Evolutionary conservation across 1,284 basidiomycete genomes (phyloP).

Genomic region (Chiua sp.): DNA sequence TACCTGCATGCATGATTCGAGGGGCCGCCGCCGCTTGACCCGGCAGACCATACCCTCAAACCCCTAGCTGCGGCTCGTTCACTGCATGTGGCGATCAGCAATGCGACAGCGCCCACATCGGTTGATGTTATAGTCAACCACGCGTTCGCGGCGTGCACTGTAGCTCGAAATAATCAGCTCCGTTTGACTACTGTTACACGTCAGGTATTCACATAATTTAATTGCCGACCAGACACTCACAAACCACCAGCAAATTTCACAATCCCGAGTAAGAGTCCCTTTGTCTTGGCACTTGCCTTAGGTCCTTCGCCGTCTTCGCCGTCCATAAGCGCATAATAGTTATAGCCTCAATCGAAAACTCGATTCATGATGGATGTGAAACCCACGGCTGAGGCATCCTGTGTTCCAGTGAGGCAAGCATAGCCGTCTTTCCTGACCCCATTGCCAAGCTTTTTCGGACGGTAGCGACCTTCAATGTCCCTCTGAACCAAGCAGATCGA

Average conservation of each 20-base stretch:
- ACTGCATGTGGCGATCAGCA: conserved; percentile 15
- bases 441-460: too few species aligned
- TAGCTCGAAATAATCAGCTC: not conserved
- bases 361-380: too few species aligned
- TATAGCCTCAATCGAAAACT: too few species aligned
- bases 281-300: too few species aligned
- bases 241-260: not conserved
- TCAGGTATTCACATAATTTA: not conserved
- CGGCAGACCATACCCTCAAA: conserved; percentile 1
- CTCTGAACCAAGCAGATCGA: too few species aligned
- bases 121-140: conserved; percentile 9
- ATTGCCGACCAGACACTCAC: conserved; percentile 10
- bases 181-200: not conserved
- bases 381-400: too few species aligned
- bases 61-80: conserved; percentile 13
- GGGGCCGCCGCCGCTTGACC: conserved; percentile 3
- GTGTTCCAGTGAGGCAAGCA: too few species aligned
- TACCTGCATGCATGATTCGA: conserved; percentile 19
- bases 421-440: too few species aligned
- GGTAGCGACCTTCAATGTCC: too few species aligned
- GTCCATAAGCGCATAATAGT: too few species aligned
- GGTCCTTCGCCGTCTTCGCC: too few species aligned
- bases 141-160: conserved; percentile 15
- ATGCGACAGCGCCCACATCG: conserved; percentile 17
- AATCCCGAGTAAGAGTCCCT: too few species aligned